These are phyloP conservation scores for Cudoniella acicularis DNA, from an alignment of 495 filamentous ascomycete genomes.

Conservation along the genomic window DNA sequence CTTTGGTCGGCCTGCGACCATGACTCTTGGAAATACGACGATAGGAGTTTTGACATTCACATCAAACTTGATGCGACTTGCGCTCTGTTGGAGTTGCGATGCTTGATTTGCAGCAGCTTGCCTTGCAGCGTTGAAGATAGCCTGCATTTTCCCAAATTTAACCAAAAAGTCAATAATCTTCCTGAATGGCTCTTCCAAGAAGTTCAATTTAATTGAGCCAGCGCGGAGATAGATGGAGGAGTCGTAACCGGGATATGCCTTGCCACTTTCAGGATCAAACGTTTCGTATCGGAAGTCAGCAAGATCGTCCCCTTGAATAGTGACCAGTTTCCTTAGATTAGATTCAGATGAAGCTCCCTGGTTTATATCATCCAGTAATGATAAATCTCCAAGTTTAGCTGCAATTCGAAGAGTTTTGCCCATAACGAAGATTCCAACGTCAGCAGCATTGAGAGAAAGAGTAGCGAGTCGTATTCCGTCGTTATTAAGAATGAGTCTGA, in stretches of 20 bases:
- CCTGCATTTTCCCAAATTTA: constrained; percentile 99
- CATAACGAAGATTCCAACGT: constrained; percentile 84
- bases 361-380: constrained; percentile 89
- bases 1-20: constrained; percentile 51
- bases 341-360: constrained; percentile 68
- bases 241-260: constrained; percentile 89
- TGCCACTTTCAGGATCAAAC: constrained; percentile 66
- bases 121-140: constrained; percentile 94
- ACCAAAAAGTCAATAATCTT: constrained; percentile 97
- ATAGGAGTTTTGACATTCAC: constrained; percentile 92
- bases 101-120: constrained; percentile 95
- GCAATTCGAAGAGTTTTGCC: constrained; percentile 82
- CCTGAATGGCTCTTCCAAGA: constrained; percentile 92
- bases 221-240: constrained; percentile 84
- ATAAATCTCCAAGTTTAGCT: constrained; percentile 81
- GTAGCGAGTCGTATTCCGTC: constrained; percentile 94
- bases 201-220: constrained; percentile 93
- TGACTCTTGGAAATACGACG: constrained; percentile 80
- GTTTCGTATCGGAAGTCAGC: constrained; percentile 99
- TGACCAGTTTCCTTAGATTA: constrained; percentile 79
- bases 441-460: constrained; percentile 82
- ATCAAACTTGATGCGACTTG: constrained; percentile 88
- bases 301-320: constrained; percentile 91
- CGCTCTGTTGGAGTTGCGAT: constrained; percentile 84
- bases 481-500: constrained; percentile 94